Evolutionary conservation across 2,329 filamentous ascomycete species (phyloP).

Genomic region (Aciculosporium take): DNA sequence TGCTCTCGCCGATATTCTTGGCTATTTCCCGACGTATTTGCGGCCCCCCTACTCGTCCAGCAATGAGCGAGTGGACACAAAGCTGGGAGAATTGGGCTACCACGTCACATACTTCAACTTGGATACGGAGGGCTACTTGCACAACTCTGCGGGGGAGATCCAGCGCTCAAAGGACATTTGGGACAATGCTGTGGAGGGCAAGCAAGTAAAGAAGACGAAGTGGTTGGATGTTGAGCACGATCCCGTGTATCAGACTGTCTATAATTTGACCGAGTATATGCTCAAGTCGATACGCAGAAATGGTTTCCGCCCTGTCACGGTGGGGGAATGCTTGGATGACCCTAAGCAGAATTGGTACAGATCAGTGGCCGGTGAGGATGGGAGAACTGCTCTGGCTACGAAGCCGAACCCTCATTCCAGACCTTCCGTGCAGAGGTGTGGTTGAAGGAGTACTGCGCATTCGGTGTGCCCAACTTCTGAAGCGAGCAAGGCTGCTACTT

Average conservation of each 20-base stretch:
- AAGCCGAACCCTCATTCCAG: not conserved
- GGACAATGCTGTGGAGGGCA: slow-evolving; percentile 22
- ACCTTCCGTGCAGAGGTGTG: not conserved
- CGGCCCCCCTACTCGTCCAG: slow-evolving; percentile 33
- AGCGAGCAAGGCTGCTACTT: too few species aligned
- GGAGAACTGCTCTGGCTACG: not conserved
- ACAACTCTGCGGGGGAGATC: slow-evolving; percentile 34
- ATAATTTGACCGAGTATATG: slow-evolving; percentile 29
- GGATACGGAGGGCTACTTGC: slow-evolving; percentile 46
- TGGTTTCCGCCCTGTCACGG: slow-evolving; percentile 33
- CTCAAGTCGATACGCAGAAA: slow-evolving; percentile 24
- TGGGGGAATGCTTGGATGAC: slow-evolving; percentile 8
- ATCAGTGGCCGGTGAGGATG: not conserved
- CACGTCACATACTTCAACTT: slow-evolving; percentile 46
- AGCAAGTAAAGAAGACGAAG: slow-evolving; percentile 12
- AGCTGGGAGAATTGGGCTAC: slow-evolving; percentile 34
- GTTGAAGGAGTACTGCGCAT: too few species aligned
- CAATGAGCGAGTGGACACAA: slow-evolving; percentile 22
- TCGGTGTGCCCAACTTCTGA: too few species aligned
- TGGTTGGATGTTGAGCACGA: slow-evolving; percentile 42
- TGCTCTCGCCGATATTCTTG: slow-evolving; percentile 26
- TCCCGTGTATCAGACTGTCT: slow-evolving; percentile 29
- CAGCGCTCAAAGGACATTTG: slow-evolving; percentile 27
- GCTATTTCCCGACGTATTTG: slow-evolving; percentile 29
- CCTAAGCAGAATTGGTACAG: slow-evolving; percentile 1